Evolutionary conservation across 176 grass and related monocot species (phyloP), one percentile per base, ranked within the genome.

Genomic region (Dactylis glomerata): DNA sequence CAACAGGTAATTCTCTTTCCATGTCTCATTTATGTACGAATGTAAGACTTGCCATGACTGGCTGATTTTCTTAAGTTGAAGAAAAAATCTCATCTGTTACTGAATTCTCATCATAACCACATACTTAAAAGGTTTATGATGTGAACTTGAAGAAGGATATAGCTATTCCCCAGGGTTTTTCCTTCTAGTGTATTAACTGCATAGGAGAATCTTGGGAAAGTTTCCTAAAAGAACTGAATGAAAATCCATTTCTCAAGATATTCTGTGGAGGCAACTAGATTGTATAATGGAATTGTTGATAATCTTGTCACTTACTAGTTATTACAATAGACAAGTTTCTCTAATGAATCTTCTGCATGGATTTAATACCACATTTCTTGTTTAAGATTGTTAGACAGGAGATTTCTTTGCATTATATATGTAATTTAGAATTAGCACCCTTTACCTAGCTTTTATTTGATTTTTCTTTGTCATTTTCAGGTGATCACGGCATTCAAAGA

Each of bases 401-500:
- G 14, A 24, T 19, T 81, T 19, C 70, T 85, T 59, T 33, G 19
- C 17, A 47, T 69, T 17, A 32, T 77, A 33, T 17, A 28, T 56
- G 69, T 70, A 40, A 32, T 83, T 83, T 61, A 70, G 58, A 85
- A 62, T 51, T 20, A 49, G 57, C 42, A 36, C 20, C 55, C 64
- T 84, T 65, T 66, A 58, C 34, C 65, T 58, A 73, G 20, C 5
- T 72, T 83, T 27, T 50, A 11, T 22, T 65, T n/a, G 9, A 19
- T 47, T 37, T 56, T 79, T 79, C 72, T 83, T 50, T 10, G 69
- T 75, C 24, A 33, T 90, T 92, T 93, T 79, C 89, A 98, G 91
- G 93, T 98, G 34, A 91, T 95, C 81, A 77, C 52, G 11, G 85
- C 85, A 81, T 98, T 98, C 82, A 88, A 78, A 91, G 89, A 93